Evolutionary conservation across 441 rosid genomes (phyloP).

Genomic region (Gossypium gossypioides): DNA sequence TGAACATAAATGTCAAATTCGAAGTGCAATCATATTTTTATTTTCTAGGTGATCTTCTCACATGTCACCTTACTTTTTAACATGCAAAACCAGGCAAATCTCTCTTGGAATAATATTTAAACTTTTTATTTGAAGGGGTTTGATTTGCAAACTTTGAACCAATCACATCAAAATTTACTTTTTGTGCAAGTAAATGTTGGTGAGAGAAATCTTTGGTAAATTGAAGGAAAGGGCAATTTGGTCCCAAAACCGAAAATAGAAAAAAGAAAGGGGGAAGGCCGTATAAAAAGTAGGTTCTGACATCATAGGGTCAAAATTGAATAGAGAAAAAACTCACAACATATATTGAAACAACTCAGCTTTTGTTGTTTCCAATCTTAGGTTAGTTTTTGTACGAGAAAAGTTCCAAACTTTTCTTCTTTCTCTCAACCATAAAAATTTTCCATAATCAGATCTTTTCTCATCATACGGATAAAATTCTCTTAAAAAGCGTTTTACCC

Average conservation of each 20-base stretch:
- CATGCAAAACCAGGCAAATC: background rate
- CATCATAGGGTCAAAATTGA: conserved; percentile 10
- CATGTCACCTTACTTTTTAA: too few relatives aligned
- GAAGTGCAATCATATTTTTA: too few relatives aligned
- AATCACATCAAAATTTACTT: background rate
- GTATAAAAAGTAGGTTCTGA: background rate
- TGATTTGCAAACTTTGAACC: background rate
- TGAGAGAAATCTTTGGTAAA: background rate
- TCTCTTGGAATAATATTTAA: background rate
- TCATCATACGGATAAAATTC: background rate
- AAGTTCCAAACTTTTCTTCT: too few relatives aligned
- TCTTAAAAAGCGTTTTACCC: background rate
- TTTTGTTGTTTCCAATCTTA: conserved; percentile 10
- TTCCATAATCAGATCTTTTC: conserved; percentile 11
- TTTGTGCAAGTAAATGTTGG: too few relatives aligned
- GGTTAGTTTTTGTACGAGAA: conserved; percentile 7
- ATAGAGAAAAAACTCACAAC: background rate
- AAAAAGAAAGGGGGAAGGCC: background rate
- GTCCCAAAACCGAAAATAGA: background rate
- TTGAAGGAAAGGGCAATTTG: background rate
- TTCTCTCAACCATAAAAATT: conserved; percentile 5
- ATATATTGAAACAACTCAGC: background rate
- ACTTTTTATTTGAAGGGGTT: too few relatives aligned
- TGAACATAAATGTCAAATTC: too few relatives aligned
- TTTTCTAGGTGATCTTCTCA: too few relatives aligned